Base-by-base conservation (phyloP, 441 rosid species). In the Adansonia rubrostipa region DNA sequence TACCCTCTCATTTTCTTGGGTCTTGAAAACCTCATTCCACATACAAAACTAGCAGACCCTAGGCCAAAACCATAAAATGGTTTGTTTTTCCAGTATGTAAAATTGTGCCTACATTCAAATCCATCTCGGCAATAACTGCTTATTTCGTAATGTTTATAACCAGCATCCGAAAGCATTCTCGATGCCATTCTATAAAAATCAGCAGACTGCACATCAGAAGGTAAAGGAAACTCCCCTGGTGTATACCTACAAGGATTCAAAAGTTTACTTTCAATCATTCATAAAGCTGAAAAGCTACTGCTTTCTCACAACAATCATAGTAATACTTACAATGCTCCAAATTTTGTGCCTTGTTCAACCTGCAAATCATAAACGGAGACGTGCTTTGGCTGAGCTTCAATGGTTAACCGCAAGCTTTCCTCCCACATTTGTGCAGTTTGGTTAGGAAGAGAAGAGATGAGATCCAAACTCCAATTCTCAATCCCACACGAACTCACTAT, bases 321-420 rank as follows among this genome's bases (percentile, higher is more conserved):
- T 14, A 28, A 71, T 54, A 86, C 98, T 89, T 85, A 91, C 98
- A 96, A 57, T 42, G 62, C 79, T 70, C 91, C 94, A 80, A 96
- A 94, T 86, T 96, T 90, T 0, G 99, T 94, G 88, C 91, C 99
- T 83, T 88, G 89, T 80, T 94, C 99, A 61, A 96, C 99, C 89
- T 93, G 99, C 91, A 96, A 82, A 87, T 96, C 99, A 87, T 96
- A 96, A 1, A 94, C 95, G 40, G 99, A 94, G 10, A 92, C 91
- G 83, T 94, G 98, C 53, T 82, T 80, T 28, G 97, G 97, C 60
- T 80, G 80, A 36, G 97, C 87, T 69, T 87, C 86, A 1, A 91
- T 76, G 13, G 96, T 84, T 44, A 80, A 81, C 75, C 84, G 86
- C 91, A 94, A 88, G 78, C 97, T 92, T 80, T 90, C 89, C 84